Base-by-base conservation (phyloP, 2,329 filamentous ascomycete genomes). In the Magnaporthiopsis incrustans region DNA sequence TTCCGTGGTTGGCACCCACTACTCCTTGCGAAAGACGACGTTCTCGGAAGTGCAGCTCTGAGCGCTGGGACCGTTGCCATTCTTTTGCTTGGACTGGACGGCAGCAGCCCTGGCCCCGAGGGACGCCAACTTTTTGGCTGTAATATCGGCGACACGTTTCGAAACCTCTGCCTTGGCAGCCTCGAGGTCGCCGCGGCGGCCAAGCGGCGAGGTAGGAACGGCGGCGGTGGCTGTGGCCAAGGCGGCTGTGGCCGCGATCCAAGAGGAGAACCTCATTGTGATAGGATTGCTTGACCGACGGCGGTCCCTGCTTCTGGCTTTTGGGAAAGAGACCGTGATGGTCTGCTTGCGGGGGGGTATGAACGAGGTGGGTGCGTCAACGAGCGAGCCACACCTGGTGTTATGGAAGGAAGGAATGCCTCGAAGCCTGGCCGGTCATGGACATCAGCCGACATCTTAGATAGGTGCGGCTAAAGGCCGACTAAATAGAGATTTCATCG, bases 1-100 rank as follows among this genome's bases (percentile, higher is more conserved):
- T 26, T 11, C 6, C 15, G 35, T 30, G n/a, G n/a, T 22, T 14
- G 33, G 44, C 22, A 71, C 71, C 67, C 66, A 73, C 72, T 73
- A 73, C 61, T 74, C 72, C 6, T 67, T 65, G 33, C 72, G 70
- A 64, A 72, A 70, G n/a, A 65, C 66, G n/a, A 73, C 61, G 30
- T 71, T 73, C 30, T 63, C 64, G 14, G 66, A 53, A 18, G 69
- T 72, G 65, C 71, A 73, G 6, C 44, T 63, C 2, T 70, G 70
- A 69, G 15, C 38, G 35, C 59, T 50, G 26, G 22, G 6, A 14
- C 22, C 30, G 33, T 38, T 50, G 22, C 35, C 7, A 22, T 57
- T 57, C 53, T 57, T 12, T 25, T 8, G 33, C 33, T 27, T 61
- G 33, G 59, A 33, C 3, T 61, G 15, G n/a, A 61, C 30, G 26